Base-by-base conservation (phyloP, 768 basidiomycete genomes). In the Amyloporia xantha region DNA sequence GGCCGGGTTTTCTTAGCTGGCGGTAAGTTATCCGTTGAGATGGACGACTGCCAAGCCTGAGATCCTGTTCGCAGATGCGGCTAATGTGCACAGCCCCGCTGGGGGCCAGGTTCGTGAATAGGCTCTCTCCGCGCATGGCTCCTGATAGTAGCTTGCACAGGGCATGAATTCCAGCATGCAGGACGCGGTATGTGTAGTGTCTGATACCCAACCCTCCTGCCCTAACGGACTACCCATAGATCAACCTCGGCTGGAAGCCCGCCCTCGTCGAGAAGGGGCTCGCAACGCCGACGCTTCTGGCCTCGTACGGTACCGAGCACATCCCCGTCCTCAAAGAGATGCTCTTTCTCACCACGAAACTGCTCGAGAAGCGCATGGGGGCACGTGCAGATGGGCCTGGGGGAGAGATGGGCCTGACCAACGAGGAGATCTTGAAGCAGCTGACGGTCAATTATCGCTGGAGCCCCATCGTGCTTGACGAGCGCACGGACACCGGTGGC, bases 361-460 rank as follows among this genome's bases (percentile, higher is more conserved):
- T 63, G 26, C 19, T 42, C 40, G 24, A 28, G 1, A 36, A 41
- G 48, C 9, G 9, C 41, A 20, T n/a, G 19, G 26, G 9, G 12
- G 10, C 15, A 4, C 43, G 20, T 19, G 25, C n/a, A 10, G n/a
- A 26, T 10, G 43, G 25, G 4, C 15, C n/a, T 12, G 24, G 26
- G 15, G 28, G 26, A 10, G 41, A 15, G 6, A 11, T 24, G 7
- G 15, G 41, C 10, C 17, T 15, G 4, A 17, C 15, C 3, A 23
- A 23, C 15, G 24, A 27, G n/a, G 43, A 44, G 4, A n/a, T 19
- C 3, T 24, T 35, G 26, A 47, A 47, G 47, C 72, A 74, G 60
- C 68, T 77, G 24, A 75, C 72, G 7, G 63, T 78, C 41, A 78
- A 78, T 57, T 78, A 73, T 52, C 66, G 78, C 7, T 67, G 70